Evolutionary conservation across 148 eudicot genomes (phyloP), one percentile per base, ranked within the genome.

Genomic region (Gaultheria prostrata): DNA sequence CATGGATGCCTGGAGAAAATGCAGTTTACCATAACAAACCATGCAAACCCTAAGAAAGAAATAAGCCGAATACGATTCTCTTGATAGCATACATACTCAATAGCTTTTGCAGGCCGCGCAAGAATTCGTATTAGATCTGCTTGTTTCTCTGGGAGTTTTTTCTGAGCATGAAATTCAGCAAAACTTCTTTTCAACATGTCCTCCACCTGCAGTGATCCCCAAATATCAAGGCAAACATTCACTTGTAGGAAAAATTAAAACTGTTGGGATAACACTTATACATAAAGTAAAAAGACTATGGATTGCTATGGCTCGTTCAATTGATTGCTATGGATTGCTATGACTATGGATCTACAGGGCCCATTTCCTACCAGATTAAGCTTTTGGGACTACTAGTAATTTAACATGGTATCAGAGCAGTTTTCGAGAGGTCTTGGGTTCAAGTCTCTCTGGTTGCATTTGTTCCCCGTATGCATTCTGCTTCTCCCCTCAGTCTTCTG

Each of bases 171-270:
- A 89, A 97, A 97, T 89, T 97, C 99, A 79, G 98, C 99, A 89
- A 97, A 97, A 89, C 99, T 97, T 92, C 99, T 91, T 91, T 97
- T 97, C 85, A 97, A 85, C 99, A 97, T 97, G 92, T 97, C 99
- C 85, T 97, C 99, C 45, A 97, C 94, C 99, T 97, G 89, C 82
- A 90, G 79, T 32, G 35, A 79, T 76, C 21, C 72, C 48, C 75
- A 54, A 74, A 76, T 17, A 83, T 53, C 30, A 89, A 65, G 45
- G 71, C 75, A 48, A 57, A 49, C 30, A 59, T 76, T 72, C 24
- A 81, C 14, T 56, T 54, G 46, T 49, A 50, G 56, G 43, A 46
- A 20, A n/a, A 76, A 54, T 17, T n/a, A 8, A n/a, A 70, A 17
- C 50, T 39, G 39, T 35, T 26, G 43, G 30, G 14, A 72, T 28